Conservation (phyloP, 2,329 filamentous ascomycete species). For the Penicillium capsulatum region DNA sequence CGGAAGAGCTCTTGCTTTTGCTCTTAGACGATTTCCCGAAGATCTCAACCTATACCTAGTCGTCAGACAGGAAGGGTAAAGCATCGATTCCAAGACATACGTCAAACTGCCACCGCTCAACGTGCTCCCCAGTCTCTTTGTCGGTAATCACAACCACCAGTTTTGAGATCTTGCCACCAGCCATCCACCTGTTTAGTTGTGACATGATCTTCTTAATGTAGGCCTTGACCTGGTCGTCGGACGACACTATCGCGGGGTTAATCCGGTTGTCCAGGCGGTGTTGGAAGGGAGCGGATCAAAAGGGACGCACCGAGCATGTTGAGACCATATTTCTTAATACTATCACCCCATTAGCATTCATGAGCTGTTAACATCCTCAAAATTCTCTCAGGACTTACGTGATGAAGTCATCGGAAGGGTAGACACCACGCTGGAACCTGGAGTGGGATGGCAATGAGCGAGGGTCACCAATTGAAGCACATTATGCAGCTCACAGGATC, state of each 20-base stretch:
- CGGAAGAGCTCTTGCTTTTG: slow-evolving; percentile 47
- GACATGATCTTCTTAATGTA: slow-evolving; percentile 99
- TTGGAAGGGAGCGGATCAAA: background rate
- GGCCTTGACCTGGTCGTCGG: slow-evolving; percentile 96
- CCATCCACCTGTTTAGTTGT: slow-evolving; percentile 97
- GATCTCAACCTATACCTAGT: slow-evolving; percentile 50
- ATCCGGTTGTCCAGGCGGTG: background rate
- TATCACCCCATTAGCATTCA: slow-evolving; percentile 17
- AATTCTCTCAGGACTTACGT: slow-evolving; percentile 54
- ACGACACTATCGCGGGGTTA: slow-evolving; percentile 59
- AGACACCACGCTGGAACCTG: slow-evolving; percentile 76
- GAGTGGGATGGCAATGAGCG: slow-evolving; percentile 19
- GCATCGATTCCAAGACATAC: slow-evolving; percentile 47
- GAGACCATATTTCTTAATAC: slow-evolving; percentile 97
- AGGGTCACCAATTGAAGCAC: background rate
- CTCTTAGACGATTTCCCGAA: slow-evolving; percentile 51
- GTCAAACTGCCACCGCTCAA: slow-evolving; percentile 98
- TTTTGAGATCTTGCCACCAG: slow-evolving; percentile 93
- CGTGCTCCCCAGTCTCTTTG: slow-evolving; percentile 93
- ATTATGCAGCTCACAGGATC: slow-evolving; percentile 63
- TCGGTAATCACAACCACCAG: slow-evolving; percentile 94
- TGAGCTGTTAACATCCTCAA: background rate
- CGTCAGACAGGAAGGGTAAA: slow-evolving; percentile 9
- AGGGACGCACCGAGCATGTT: slow-evolving; percentile 74
- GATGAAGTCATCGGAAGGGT: slow-evolving; percentile 95